These are phyloP conservation scores for Aspergillus hancockii DNA, from an alignment of 495 filamentous ascomycete genomes.

Conservation along the genomic window DNA sequence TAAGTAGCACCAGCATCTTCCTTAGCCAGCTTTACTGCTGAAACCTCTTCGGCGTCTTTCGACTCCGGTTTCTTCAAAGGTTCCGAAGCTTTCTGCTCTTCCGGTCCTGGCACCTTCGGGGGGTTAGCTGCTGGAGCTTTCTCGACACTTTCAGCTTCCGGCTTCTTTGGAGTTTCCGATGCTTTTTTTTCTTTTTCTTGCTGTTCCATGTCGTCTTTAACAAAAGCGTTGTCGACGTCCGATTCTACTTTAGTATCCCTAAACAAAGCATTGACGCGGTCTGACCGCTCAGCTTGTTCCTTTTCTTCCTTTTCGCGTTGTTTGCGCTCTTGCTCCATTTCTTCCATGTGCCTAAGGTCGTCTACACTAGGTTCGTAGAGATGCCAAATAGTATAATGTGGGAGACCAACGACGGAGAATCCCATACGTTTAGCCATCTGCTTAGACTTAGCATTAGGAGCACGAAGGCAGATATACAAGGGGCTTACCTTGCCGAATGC, in stretches of 20 bases:
- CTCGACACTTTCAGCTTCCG: not conserved
- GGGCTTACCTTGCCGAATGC: constrained; percentile 89
- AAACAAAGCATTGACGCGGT: constrained; percentile 49
- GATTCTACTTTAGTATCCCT: constrained; percentile 68
- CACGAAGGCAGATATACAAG: not conserved
- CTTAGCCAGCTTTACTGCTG: constrained; percentile 11
- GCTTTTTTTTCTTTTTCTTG: constrained; percentile 36
- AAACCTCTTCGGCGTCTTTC: constrained; percentile 5
- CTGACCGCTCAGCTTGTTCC: constrained; percentile 56
- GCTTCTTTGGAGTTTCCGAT: not conserved
- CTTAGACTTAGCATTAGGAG: constrained; percentile 31
- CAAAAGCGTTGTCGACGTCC: constrained; percentile 78
- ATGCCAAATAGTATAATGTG: constrained; percentile 99
- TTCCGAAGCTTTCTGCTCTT: constrained; percentile 7
- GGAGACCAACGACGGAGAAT: constrained; percentile 94
- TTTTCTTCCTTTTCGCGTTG: constrained; percentile 72
- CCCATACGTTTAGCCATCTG: constrained; percentile 97
- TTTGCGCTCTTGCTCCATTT: constrained; percentile 82
- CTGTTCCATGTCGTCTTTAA: constrained; percentile 65
- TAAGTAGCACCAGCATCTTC: not conserved
- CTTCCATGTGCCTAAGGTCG: constrained; percentile 96
- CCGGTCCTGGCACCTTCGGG: not conserved
- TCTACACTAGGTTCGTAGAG: constrained; percentile 97
- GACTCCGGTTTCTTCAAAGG: constrained; percentile 9
- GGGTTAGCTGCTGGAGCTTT: not conserved